Base-by-base conservation (phyloP, 371 early-diverging fungal genomes). In the Dinochytrium kinnereticum region DNA sequence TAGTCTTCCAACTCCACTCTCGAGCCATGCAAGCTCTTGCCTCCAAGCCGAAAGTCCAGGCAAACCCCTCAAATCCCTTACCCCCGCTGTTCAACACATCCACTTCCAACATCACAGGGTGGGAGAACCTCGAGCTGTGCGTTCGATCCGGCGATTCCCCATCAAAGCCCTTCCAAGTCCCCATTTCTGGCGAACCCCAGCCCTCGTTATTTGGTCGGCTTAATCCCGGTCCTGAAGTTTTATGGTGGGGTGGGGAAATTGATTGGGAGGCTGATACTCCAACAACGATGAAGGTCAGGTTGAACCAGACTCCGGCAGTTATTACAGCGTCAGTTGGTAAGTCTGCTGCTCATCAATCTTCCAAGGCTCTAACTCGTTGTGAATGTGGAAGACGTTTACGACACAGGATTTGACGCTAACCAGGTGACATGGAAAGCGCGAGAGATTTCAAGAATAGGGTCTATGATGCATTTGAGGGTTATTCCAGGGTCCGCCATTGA, bases 181-280 rank as follows among this genome's bases (percentile, higher is more conserved):
- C n/a, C n/a, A n/a, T n/a, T n/a, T n/a, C n/a, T n/a, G n/a, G n/a
- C n/a, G n/a, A n/a, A 37, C 61, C 61, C 15, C 13, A 5, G 57
- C 26, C 57, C 5, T 10, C 57, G 24, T 26, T 30, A 36, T 7
- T 34, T 2, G 66, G 66, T 40, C 15, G 66, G 44, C 19, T 66
- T n/a, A 44, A 66, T 5, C 44, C 39, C 2, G 49, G 30, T 10
- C 30, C 5, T 2, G 66, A 30, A n/a, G n/a, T 10, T 21, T 2
- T 40, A 19, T 44, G 38, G 44, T 66, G 66, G 66, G 66, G 66
- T 17, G 10, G 38, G 3, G 66, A 66, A 24, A 66, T 66, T 2
- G 66, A 66, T 44, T 66, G 66, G 66, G 66, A 37, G 2, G 39
- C 28, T 3, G 66, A 66, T 10, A 40, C 66, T 21, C 66, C 66